Evolutionary conservation across 176 grass and related monocot species (phyloP).

Genomic region (Oropetium thomaeum): DNA sequence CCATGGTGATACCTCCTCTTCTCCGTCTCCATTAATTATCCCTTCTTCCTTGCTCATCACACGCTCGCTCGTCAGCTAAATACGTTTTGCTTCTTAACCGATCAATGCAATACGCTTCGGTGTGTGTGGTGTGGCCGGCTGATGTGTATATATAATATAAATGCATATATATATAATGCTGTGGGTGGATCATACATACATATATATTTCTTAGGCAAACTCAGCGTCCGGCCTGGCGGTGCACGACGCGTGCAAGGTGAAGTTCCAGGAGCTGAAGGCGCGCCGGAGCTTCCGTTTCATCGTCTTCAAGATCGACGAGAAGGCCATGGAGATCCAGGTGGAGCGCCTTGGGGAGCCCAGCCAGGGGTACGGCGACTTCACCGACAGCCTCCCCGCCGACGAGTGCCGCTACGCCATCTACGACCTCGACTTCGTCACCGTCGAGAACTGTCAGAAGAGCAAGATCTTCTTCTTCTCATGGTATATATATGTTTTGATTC

Average conservation of each 20-base stretch:
- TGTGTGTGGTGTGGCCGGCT: no score
- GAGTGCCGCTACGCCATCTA: conserved; percentile 86
- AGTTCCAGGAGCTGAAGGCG: conserved; percentile 64
- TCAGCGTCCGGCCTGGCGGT: conserved; percentile 64
- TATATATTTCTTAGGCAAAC: conserved; percentile 42
- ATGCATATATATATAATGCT: no score
- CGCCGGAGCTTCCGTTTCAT: conserved; percentile 66
- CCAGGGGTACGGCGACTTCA: conserved; percentile 67
- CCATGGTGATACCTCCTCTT: conserved; percentile 35
- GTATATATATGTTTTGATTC: not conserved
- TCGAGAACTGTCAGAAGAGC: conserved; percentile 97
- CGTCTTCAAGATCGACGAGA: conserved; percentile 69
- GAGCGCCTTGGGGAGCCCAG: conserved; percentile 54
- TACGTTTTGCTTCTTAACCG: not conserved
- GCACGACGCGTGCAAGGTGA: conserved; percentile 71
- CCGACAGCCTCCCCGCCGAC: conserved; percentile 55
- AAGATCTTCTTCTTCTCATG: conserved; percentile 96
- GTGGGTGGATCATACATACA: no score
- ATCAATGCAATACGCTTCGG: no score
- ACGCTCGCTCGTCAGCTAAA: no score
- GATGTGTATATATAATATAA: no score
- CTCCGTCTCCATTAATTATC: no score
- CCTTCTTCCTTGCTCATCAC: no score
- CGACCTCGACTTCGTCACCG: conserved; percentile 76
- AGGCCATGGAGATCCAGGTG: conserved; percentile 69